These are phyloP conservation scores for Biscutella laevigata DNA, from an alignment of 441 rosid genomes.

Conservation along the genomic window DNA sequence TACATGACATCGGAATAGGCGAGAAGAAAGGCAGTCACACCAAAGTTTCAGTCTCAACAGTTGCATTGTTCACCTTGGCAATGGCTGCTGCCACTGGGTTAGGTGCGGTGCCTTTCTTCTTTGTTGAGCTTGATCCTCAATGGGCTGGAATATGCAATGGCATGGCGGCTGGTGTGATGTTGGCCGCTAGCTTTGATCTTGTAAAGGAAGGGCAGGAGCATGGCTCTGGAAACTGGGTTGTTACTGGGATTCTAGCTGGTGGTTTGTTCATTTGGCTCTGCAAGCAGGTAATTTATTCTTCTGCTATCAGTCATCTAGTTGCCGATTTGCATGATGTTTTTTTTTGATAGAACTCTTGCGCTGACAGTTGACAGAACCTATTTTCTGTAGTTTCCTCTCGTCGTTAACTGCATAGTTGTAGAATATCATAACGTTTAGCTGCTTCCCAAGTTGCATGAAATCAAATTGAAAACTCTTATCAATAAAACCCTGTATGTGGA, in stretches of 20 bases:
- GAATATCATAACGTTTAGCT: background rate
- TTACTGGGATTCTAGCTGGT: slow-evolving; percentile 81
- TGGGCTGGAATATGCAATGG: slow-evolving; percentile 99
- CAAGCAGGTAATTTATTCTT: slow-evolving; percentile 53
- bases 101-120: slow-evolving; percentile 97
- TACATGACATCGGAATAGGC: slow-evolving; percentile 32
- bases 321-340: background rate
- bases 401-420: background rate
- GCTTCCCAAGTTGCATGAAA: background rate
- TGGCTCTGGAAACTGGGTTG: slow-evolving; percentile 87
- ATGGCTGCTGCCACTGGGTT: slow-evolving; percentile 99
- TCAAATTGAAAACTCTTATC: background rate
- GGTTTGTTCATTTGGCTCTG: slow-evolving; percentile 85
- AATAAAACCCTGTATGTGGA: background rate
- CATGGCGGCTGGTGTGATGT: slow-evolving; percentile 99
- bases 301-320: background rate
- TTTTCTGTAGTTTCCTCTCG: background rate
- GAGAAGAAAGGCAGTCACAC: slow-evolving; percentile 41
- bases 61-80: slow-evolving; percentile 89
- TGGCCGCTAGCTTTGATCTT: slow-evolving; percentile 99
- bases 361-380: background rate
- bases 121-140: slow-evolving; percentile 85
- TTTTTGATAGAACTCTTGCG: background rate
- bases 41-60: slow-evolving; percentile 86
- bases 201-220: slow-evolving; percentile 87